Evolutionary conservation across 345 rosid species (phyloP), one percentile per base, ranked within the genome.

Genomic region (Tarenaya hassleriana): DNA sequence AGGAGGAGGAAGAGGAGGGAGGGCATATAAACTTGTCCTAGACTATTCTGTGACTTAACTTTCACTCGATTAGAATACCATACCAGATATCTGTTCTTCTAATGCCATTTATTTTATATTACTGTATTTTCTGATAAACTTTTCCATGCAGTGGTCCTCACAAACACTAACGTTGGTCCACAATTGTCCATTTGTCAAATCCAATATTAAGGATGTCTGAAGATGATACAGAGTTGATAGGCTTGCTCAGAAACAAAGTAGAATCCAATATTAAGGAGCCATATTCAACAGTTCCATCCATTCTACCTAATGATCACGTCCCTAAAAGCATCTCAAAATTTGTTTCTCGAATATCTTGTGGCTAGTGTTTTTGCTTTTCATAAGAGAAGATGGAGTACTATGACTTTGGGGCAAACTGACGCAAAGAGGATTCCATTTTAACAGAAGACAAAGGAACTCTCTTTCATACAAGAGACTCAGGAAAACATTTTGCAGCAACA

Each of bases 121-220:
- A 10, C 39, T 41, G 38, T 41, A 48, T 20, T 50, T 48, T 57
- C 39, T 59, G 16, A 38, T 40, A 24, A 24, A 24, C n/a, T 24
- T 24, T 24, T 24, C 29, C 5, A 24, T 24, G 29, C 29, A 24
- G 29, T 24, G 5, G 29, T 24, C 17, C 49, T 31, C 7, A 60
- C 11, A 40, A 34, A 18, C 31, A 14, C n/a, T n/a, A n/a, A n/a
- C n/a, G n/a, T n/a, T n/a, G n/a, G 53, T 41, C 60, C 45, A 15
- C 35, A 17, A 17, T 53, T 21, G 8, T 47, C 47, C 37, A 47
- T 54, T 46, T 38, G 35, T 24, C 48, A 11, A 47, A 56, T 34
- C 34, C 34, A 56, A 31, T 42, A 16, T 34, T 34, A 45, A n/a
- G 50, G 11, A 35, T 43, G 45, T 46, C 27, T 57, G 50, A 55